Evolutionary conservation across 768 basidiomycete species (phyloP).

Genomic region (Roridomyces roridus): DNA sequence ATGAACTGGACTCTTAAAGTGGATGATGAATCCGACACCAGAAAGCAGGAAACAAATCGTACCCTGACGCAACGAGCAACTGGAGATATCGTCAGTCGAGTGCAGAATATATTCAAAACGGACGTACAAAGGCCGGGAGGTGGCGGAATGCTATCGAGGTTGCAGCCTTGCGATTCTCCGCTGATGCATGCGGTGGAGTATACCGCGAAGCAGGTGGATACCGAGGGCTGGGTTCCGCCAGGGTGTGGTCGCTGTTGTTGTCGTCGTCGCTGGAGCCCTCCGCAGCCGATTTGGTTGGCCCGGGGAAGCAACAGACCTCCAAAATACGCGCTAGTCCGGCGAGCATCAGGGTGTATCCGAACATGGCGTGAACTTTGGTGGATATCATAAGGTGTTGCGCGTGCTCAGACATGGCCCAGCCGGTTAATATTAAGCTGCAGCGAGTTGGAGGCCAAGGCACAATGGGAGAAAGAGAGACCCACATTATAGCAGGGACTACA

Average conservation of each 20-base stretch:
- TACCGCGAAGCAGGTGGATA: constrained; percentile 22
- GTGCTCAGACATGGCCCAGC: constrained; percentile 94
- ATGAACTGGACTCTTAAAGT: constrained; percentile 79
- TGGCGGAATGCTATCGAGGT: constrained; percentile 77
- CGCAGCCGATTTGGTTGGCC: constrained; percentile 30
- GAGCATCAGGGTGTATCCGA: constrained; percentile 85
- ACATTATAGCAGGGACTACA: constrained; percentile 86
- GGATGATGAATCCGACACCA: not conserved
- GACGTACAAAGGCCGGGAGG: constrained; percentile 85
- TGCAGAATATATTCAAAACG: not conserved
- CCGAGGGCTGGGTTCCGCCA: constrained; percentile 45
- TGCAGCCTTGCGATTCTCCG: constrained; percentile 37
- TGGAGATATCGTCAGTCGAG: constrained; percentile 33
- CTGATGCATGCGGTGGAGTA: constrained; percentile 15
- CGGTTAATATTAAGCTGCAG: constrained; percentile 82
- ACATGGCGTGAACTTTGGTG: constrained; percentile 83
- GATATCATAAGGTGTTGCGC: constrained; percentile 85
- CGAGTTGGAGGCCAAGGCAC: not conserved
- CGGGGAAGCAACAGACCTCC: constrained; percentile 81
- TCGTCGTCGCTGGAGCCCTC: constrained; percentile 50
- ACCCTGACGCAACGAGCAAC: constrained; percentile 81
- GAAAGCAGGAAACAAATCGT: constrained; percentile 22
- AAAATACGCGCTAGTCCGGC: constrained; percentile 82
- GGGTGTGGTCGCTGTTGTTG: constrained; percentile 69
- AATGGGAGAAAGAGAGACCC: constrained; percentile 25